Evolutionary conservation across 441 rosid species (phyloP).

Genomic region (Macaranga tanarius): DNA sequence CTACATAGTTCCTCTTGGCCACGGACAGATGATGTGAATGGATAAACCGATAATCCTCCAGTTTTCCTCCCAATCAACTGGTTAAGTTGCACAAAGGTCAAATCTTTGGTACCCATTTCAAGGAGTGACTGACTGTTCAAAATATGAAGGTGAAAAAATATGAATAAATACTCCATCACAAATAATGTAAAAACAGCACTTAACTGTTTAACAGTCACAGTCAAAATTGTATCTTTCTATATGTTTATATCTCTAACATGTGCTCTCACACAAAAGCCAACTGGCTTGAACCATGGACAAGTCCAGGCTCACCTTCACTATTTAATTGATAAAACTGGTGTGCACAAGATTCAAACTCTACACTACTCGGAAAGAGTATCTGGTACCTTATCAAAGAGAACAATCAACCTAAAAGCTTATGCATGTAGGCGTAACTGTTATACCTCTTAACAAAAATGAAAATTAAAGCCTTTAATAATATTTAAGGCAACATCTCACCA

Average conservation of each 20-base stretch:
- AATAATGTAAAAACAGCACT: neutral
- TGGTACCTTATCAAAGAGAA: neutral
- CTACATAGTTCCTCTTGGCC: conserved; percentile 79
- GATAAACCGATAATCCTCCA: conserved; percentile 94
- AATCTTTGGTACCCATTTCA: conserved; percentile 97
- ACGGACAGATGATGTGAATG: conserved; percentile 73
- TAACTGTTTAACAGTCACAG: neutral
- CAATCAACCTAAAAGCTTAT: neutral
- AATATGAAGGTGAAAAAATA: neutral
- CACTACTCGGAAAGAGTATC: neutral
- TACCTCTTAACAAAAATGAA: neutral
- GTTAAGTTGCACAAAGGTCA: conserved; percentile 92
- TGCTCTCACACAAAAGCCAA: neutral
- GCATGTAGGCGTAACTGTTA: no score
- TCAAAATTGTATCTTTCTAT: neutral
- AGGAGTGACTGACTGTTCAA: conserved; percentile 80
- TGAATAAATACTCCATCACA: neutral
- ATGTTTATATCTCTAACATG: neutral
- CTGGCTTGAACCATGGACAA: neutral
- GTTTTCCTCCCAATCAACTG: conserved; percentile 99
- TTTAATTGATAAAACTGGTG: neutral
- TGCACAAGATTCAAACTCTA: neutral
- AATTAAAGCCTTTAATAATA: conserved; percentile 3
- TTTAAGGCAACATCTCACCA: conserved; percentile 52
- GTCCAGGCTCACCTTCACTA: neutral